Evolutionary conservation across 345 rosid genomes (phyloP), one percentile per base, ranked within the genome.

Genomic region (Salix exigua): DNA sequence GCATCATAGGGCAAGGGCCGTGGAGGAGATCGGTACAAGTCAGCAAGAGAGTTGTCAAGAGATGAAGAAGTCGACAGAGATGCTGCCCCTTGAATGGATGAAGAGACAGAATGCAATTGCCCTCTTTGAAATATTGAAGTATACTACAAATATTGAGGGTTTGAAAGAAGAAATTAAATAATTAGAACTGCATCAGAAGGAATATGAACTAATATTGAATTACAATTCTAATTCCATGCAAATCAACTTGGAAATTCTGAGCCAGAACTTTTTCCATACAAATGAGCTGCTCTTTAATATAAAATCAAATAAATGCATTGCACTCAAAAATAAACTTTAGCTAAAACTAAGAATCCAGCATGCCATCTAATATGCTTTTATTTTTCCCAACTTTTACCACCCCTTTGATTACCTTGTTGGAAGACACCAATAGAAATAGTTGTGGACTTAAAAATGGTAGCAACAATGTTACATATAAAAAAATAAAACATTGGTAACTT

Each of bases 1-100:
- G 85, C 84, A 77, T 93, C 98, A 80, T 93, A 96, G 85, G 99
- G 99, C 84, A 95, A 75, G 48, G 99, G 97, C 85, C 96, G 88
- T 65, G 99, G 99, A 79, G 97, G 93, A 85, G 99, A 90, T 51
- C 86, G 92, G 74, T 83, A 91, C 80, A 89, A 92, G 79, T 90
- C 96, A 77, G 97, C 88, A 31, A 95, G 89, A 81, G 96, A 90
- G 89, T 89, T 89, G 79, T 90, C 97, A 50, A 83, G 89, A 6
- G 97, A 89, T 30, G 87, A 80, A 73, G 93, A 70, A 64, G 97
- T 81, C 73, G 90, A 83, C 71, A 88, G 81, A 31, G 99, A 87
- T 73, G 91, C 83, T 48, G 89, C 78, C 79, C 94, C 94, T 82
- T 91, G 91, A 79, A 88, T 87, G 50, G 97, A 87, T 68, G 97